Conservation (phyloP, 164 flowering plant genomes). For the Liquidambar formosana region DNA sequence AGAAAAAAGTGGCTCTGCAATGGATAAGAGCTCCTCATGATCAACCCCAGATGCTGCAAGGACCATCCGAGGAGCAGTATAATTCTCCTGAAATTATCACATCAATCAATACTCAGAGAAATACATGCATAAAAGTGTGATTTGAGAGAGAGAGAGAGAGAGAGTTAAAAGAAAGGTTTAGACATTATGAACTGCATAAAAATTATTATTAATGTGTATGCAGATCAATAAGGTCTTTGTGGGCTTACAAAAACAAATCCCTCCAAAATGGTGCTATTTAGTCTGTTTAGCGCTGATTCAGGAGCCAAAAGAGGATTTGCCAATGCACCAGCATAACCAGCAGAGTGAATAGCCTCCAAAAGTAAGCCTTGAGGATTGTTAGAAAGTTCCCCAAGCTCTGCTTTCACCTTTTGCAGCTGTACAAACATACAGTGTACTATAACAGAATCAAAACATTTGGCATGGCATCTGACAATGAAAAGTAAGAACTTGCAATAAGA, state of each 20-base stretch:
- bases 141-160: neutral
- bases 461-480: neutral
- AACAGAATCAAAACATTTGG: neutral
- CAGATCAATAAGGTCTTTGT: neutral
- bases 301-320: slow-evolving; percentile 86
- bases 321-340: slow-evolving; percentile 82
- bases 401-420: slow-evolving; percentile 70
- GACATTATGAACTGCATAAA: neutral
- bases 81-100: slow-evolving; percentile 36
- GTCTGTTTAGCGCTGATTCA: slow-evolving; percentile 59
- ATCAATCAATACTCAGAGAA: slow-evolving; percentile 9
- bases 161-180: neutral
- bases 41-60: slow-evolving; percentile 54
- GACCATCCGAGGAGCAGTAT: slow-evolving; percentile 51
- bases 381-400: slow-evolving; percentile 56
- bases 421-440: slow-evolving; percentile 1
- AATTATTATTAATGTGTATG: neutral
- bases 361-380: slow-evolving; percentile 83
- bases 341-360: slow-evolving; percentile 85
- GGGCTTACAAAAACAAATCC: slow-evolving; percentile 77
- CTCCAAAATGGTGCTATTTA: slow-evolving; percentile 63
- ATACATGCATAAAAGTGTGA: no score
- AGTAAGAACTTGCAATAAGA: neutral
- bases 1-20: slow-evolving; percentile 86
- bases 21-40: slow-evolving; percentile 44